Conservation (phyloP, 2,329 filamentous ascomycete species). For the Nemania diffusa region DNA sequence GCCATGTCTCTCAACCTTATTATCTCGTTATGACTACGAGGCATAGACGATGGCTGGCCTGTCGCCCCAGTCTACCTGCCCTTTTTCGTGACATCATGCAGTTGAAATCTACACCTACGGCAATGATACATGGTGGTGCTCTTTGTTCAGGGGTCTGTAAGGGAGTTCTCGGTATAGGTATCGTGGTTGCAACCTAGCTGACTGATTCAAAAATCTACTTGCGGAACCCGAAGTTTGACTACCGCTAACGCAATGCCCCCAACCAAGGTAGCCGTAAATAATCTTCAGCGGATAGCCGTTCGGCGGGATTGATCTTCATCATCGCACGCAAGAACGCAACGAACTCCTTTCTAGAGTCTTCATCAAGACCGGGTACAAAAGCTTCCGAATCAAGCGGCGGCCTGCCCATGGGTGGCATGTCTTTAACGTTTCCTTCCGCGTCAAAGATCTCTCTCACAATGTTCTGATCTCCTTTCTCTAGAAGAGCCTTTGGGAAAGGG, state of each 20-base stretch:
- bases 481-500: constrained; percentile 34
- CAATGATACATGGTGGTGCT: too few species aligned
- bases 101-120: too few species aligned
- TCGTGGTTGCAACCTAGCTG: too few species aligned
- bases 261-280: constrained; percentile 9
- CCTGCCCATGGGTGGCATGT: neutral
- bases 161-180: too few species aligned
- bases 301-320: constrained; percentile 19
- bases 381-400: neutral
- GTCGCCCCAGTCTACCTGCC: too few species aligned
- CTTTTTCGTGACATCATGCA: too few species aligned
- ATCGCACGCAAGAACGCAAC: constrained; percentile 5
- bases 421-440: constrained; percentile 12
- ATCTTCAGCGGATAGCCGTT: constrained; percentile 9
- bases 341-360: constrained; percentile 5
- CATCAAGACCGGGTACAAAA: neutral
- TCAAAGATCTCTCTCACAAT: constrained; percentile 17
- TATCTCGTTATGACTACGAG: too few species aligned
- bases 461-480: constrained; percentile 32
- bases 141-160: too few species aligned
- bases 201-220: too few species aligned
- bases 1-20: too few species aligned
- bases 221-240: too few species aligned
- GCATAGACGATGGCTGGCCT: too few species aligned
- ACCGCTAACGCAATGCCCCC: neutral